Evolutionary conservation across 306 rosid species (phyloP).

Genomic region (Glycine latifolia): DNA sequence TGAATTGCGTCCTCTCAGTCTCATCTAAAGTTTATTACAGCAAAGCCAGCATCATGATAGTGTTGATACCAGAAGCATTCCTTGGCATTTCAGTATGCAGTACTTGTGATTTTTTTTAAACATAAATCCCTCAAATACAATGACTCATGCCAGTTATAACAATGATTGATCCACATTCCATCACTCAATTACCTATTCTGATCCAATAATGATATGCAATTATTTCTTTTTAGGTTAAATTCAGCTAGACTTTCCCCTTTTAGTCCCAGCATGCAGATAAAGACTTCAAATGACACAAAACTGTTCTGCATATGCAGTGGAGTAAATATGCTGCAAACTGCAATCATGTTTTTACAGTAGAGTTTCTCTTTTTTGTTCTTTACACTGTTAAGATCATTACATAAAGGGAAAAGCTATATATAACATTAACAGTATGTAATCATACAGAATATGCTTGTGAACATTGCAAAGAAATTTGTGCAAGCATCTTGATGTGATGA

Average conservation of each 20-base stretch:
- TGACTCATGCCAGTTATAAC: constrained; percentile 20
- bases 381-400: constrained; percentile 25
- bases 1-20: not conserved
- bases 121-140: not conserved
- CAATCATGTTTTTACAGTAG: constrained; percentile 34
- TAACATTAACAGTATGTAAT: not conserved
- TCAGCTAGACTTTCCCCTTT: constrained; percentile 25
- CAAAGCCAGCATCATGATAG: constrained; percentile 32
- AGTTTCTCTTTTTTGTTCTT: not conserved
- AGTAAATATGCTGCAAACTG: constrained; percentile 15
- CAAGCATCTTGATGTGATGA: not conserved
- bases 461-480: not conserved
- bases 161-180: constrained; percentile 31
- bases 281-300: constrained; percentile 19
- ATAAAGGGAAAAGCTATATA: not conserved
- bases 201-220: constrained; percentile 1
- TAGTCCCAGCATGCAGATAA: constrained; percentile 29
- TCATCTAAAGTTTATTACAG: not conserved
- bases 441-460: constrained; percentile 1
- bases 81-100: constrained; percentile 35
- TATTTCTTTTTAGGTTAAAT: not conserved
- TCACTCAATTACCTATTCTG: constrained; percentile 13
- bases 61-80: constrained; percentile 19
- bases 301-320: constrained; percentile 3
- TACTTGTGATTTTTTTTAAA: not conserved